A percentile compares a stretch with the other conserved stretches of the same genome.
phyloP scores from a whole-genome alignment of 2,329 filamentous ascomycete genomes.

The Sarocladiaceae sp. region DNA sequence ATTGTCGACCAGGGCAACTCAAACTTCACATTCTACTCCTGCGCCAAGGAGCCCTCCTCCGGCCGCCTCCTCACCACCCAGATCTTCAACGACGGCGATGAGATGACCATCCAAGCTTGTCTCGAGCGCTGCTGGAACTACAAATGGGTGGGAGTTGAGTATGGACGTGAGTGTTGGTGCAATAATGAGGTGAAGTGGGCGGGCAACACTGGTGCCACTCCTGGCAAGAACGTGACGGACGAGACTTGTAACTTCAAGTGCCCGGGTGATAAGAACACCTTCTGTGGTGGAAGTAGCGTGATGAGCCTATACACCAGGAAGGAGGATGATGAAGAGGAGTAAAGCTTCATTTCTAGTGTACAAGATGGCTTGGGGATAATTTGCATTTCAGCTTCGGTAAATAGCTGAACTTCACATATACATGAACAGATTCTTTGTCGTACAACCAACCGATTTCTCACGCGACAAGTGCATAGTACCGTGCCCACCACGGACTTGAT shows the following conservation, averaged over 20 bases:
- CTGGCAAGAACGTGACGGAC: slow-evolving; percentile 25
- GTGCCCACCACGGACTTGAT: too few species aligned
- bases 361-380: neutral
- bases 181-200: slow-evolving; percentile 25
- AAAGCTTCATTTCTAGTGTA: neutral
- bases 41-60: slow-evolving; percentile 26
- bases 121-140: slow-evolving; percentile 28
- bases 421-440: slow-evolving; percentile 2
- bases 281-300: slow-evolving; percentile 25
- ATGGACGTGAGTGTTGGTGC: slow-evolving; percentile 34
- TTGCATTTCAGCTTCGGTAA: slow-evolving; percentile 2
- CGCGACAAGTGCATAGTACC: too few species aligned
- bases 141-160: slow-evolving; percentile 32
- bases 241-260: slow-evolving; percentile 26
- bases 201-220: slow-evolving; percentile 16
- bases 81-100: slow-evolving; percentile 22
- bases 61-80: slow-evolving; percentile 27
- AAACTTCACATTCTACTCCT: slow-evolving; percentile 34
- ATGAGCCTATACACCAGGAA: slow-evolving; percentile 27
- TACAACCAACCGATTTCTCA: too few species aligned
- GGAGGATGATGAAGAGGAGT: slow-evolving; percentile 4
- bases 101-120: slow-evolving; percentile 30
- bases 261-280: slow-evolving; percentile 26
- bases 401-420: neutral
- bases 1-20: slow-evolving; percentile 27